Evolutionary conservation across 495 filamentous ascomycete species (phyloP), one percentile per base, ranked within the genome.

Genomic region (Talaromyces ruber): DNA sequence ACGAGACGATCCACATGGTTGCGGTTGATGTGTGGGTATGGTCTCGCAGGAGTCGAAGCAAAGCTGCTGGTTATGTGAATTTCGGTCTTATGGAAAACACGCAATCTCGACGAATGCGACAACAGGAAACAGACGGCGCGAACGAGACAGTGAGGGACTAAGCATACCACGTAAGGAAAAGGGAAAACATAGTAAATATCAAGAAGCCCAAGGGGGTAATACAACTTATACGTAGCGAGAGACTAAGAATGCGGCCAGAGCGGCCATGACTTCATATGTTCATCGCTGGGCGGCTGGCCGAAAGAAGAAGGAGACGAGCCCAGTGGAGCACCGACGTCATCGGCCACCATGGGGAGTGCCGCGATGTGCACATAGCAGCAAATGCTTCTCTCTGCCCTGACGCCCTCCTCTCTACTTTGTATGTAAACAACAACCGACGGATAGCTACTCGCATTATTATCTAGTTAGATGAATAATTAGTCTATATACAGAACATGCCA

Each of bases 1-100:
- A 83, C 18, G 81, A 82, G 50, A 86, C 67, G 57, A 81, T 73
- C 74, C 77, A 81, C 78, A 82, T 81, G 24, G 62, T 74, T 56
- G 55, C 65, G 16, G 34, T 16, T 39, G 34, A n/a, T 34, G 11
- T 34, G 9, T 34, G 4, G 30, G 30, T 11, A 34, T 34, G 30
- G 3, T 34, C 4, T 11, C 12, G 30, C 30, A 34, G 30, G 30
- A 34, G 30, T 47, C 43, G 43, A 47, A 9, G n/a, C 21, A 9
- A 47, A 8, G 34, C 12, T 39, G 34, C 34, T 39, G n/a, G 43
- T n/a, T 47, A 22, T 47, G 21, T 14, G 5, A 43, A 14, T 43
- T 16, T 14, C n/a, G 16, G 37, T n/a, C n/a, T n/a, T 9, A 9
- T 4, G 30, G 30, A 5, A 5, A 50, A 6, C 22, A 28, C 52